Percentiles rank a stretch among this genome's conserved stretches.
These are phyloP conservation scores for Herpetospermum pedunculosum DNA, from an alignment of 306 rosid species.

Conservation along the genomic window DNA sequence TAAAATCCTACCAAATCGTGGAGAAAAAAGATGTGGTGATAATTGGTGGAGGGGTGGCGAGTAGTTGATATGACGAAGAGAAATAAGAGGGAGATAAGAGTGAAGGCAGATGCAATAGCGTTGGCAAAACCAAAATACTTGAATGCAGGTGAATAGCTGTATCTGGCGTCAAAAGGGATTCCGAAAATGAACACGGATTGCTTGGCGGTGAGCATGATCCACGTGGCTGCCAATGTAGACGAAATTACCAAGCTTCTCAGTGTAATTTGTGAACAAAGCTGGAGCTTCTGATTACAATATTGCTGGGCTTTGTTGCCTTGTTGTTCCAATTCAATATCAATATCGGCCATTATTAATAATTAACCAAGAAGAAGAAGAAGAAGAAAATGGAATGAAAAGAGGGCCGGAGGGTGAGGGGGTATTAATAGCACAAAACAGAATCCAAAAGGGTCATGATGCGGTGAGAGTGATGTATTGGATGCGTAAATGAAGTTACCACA, in stretches of 20 bases:
- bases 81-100: conserved; percentile 17
- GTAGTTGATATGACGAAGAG: conserved; percentile 6
- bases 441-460: background rate
- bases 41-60: no score
- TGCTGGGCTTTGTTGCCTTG: no score
- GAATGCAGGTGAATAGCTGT: conserved; percentile 29
- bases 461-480: no score
- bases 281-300: no score
- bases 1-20: no score
- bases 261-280: conserved; percentile 22
- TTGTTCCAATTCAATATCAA: background rate
- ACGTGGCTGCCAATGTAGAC: conserved; percentile 29
- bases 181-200: conserved; percentile 22
- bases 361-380: background rate
- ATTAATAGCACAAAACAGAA: background rate
- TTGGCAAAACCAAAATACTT: conserved; percentile 34
- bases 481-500: no score
- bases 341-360: conserved; percentile 7
- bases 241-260: conserved; percentile 18
- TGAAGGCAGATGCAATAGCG: conserved; percentile 30
- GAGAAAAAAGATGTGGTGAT: no score
- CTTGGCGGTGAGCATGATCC: conserved; percentile 27
- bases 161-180: conserved; percentile 26
- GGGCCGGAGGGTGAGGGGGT: background rate
- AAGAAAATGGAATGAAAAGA: background rate